Percentiles rank a stretch among this genome's conserved stretches.
These are phyloP conservation scores for Ophiocordyceps unilateralis DNA, from an alignment of 2,329 filamentous ascomycete genomes.

Conservation along the genomic window DNA sequence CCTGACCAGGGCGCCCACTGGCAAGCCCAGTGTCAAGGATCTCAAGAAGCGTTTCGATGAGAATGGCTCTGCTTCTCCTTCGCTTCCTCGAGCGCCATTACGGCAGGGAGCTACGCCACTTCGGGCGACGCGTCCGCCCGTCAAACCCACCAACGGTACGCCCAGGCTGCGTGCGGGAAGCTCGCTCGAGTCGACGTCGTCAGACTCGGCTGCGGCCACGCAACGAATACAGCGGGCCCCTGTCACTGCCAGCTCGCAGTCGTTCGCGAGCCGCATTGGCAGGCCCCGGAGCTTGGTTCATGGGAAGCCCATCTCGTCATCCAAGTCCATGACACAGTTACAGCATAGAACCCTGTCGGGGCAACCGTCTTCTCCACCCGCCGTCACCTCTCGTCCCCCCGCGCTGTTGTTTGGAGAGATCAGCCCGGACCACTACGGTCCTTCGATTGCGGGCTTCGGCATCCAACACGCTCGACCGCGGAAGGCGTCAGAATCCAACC, in stretches of 20 bases:
- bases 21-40: conserved; percentile 60
- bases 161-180: conserved; percentile 17
- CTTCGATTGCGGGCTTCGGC: conserved; percentile 39
- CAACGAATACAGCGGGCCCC: conserved; percentile 30
- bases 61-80: conserved; percentile 20
- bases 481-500: conserved; percentile 55
- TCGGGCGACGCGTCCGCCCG: conserved; percentile 13
- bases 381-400: conserved; percentile 18
- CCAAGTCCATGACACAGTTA: conserved; percentile 17
- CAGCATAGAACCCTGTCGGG: conserved; percentile 15
- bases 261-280: conserved; percentile 41
- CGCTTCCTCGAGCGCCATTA: conserved; percentile 18
- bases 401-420: conserved; percentile 63
- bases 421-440: conserved; percentile 37
- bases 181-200: conserved; percentile 5
- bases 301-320: conserved; percentile 14
- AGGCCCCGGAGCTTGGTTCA: conserved; percentile 25
- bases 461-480: conserved; percentile 36
- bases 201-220: conserved; percentile 23
- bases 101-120: conserved; percentile 14
- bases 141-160: conserved; percentile 17
- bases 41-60: conserved; percentile 66
- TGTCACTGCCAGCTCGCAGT: conserved; percentile 35
- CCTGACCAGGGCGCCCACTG: conserved; percentile 14
- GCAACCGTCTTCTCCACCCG: conserved; percentile 15